Conservation (phyloP, 495 filamentous ascomycete species). For the Letharia columbiana region DNA sequence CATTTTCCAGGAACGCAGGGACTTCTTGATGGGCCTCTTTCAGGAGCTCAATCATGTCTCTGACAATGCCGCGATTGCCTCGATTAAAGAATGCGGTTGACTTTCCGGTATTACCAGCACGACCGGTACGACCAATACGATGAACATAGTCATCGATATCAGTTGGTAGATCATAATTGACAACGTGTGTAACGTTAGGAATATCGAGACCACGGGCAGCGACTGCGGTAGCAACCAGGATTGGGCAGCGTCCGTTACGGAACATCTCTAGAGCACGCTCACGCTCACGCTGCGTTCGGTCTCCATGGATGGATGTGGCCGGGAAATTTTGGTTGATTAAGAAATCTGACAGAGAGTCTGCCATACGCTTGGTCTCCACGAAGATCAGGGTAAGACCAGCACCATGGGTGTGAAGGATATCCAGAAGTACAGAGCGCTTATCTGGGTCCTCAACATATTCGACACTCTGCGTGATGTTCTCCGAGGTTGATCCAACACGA, state of each 20-base stretch:
- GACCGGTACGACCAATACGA: conserved; percentile 98
- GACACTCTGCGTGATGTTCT: conserved; percentile 98
- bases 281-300: conserved; percentile 97
- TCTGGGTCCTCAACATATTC: conserved; percentile 96
- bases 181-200: conserved; percentile 94
- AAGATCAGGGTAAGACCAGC: conserved; percentile 92
- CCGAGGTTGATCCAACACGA: conserved; percentile 97
- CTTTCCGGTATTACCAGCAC: conserved; percentile 98
- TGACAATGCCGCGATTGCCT: conserved; percentile 93
- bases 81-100: conserved; percentile 99
- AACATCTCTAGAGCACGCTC: conserved; percentile 96
- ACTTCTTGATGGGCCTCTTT: conserved; percentile 98
- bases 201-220: conserved; percentile 95
- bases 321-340: conserved; percentile 96
- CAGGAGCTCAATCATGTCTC: conserved; percentile 87
- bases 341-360: conserved; percentile 93
- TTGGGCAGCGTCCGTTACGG: conserved; percentile 88
- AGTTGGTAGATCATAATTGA: conserved; percentile 98
- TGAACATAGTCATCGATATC: conserved; percentile 99
- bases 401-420: conserved; percentile 92
- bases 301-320: conserved; percentile 97
- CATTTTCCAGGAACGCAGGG: conserved; percentile 86
- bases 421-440: conserved; percentile 94
- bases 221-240: conserved; percentile 93
- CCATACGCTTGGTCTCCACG: conserved; percentile 99